A percentile compares a stretch with the other conserved stretches of the same genome.
These are phyloP conservation scores for Xylaria bambusicola DNA, from an alignment of 495 filamentous ascomycete species.

Conservation along the genomic window DNA sequence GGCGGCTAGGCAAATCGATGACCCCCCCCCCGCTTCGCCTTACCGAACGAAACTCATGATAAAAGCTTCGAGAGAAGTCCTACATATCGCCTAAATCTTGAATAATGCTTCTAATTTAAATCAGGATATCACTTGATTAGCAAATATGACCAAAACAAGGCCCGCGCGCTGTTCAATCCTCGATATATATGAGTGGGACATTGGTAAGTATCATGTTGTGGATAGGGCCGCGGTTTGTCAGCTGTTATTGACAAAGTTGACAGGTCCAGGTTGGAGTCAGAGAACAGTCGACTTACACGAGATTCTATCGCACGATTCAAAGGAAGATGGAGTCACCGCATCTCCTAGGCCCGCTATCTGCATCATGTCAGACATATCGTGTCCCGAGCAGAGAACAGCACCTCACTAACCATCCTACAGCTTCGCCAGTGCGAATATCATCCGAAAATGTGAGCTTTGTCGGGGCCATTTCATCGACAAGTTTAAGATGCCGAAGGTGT, in stretches of 20 bases:
- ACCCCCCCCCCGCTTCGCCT: background rate
- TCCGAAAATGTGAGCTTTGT: slow-evolving; percentile 9
- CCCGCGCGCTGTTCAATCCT: background rate
- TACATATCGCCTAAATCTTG: background rate
- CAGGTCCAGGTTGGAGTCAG: background rate
- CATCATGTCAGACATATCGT: slow-evolving; percentile 5
- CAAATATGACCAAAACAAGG: background rate
- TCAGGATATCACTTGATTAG: no score
- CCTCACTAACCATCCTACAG: slow-evolving; percentile 2
- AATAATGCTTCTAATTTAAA: background rate
- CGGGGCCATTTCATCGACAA: background rate
- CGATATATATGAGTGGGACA: slow-evolving; percentile 7
- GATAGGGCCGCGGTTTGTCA: background rate
- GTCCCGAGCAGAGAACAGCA: background rate
- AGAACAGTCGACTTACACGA: background rate
- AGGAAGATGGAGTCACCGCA: background rate
- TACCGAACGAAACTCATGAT: background rate
- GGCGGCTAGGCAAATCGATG: no score
- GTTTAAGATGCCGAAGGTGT: slow-evolving; percentile 8
- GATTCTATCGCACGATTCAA: background rate
- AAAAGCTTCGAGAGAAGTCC: background rate
- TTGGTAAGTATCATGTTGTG: background rate
- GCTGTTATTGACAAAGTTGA: background rate
- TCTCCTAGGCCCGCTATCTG: background rate
- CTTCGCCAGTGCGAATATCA: slow-evolving; percentile 7